Percentiles rank a stretch among this genome's conserved stretches.
Evolutionary conservation across 192 early-diverging fungal genomes (phyloP).

Genomic region (Coemansia aciculifera): DNA sequence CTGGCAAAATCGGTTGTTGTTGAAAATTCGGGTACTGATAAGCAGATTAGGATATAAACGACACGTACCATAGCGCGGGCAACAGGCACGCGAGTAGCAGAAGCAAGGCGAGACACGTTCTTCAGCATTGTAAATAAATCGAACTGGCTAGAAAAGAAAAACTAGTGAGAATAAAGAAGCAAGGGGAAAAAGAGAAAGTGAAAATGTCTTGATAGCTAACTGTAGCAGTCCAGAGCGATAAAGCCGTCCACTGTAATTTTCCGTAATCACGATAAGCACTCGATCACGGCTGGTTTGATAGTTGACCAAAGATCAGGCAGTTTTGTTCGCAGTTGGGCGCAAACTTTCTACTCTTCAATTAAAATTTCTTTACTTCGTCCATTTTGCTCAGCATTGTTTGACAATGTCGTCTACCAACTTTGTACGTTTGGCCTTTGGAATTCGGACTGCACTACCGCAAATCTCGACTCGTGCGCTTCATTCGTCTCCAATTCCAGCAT

Average conservation of each 20-base stretch:
- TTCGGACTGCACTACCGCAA: background rate
- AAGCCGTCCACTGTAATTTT: constrained; percentile 12
- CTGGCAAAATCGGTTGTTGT: background rate
- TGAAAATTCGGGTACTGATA: background rate
- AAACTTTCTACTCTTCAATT: background rate
- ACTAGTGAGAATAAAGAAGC: constrained; percentile 11
- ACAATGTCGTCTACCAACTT: constrained; percentile 15
- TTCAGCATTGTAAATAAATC: constrained; percentile 53
- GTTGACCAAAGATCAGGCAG: background rate
- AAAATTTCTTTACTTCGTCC: background rate
- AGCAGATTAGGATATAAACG: constrained; percentile 1
- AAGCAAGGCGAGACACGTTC: constrained; percentile 56
- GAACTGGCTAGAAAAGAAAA: constrained; percentile 39
- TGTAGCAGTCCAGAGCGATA: constrained; percentile 4
- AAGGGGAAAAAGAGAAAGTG: constrained; percentile 12
- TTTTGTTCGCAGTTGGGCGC: background rate
- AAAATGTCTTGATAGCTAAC: background rate
- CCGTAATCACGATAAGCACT: constrained; percentile 8
- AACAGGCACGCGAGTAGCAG: constrained; percentile 47
- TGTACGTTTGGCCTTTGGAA: constrained; percentile 7
- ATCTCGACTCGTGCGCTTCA: background rate
- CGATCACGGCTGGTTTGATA: background rate
- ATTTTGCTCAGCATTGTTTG: background rate
- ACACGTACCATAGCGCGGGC: constrained; percentile 55
- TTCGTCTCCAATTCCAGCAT: background rate